A percentile compares a stretch with the other conserved stretches of the same genome.
Conservation (phyloP, 345 rosid genomes). For the Aquilaria yunnanensis region DNA sequence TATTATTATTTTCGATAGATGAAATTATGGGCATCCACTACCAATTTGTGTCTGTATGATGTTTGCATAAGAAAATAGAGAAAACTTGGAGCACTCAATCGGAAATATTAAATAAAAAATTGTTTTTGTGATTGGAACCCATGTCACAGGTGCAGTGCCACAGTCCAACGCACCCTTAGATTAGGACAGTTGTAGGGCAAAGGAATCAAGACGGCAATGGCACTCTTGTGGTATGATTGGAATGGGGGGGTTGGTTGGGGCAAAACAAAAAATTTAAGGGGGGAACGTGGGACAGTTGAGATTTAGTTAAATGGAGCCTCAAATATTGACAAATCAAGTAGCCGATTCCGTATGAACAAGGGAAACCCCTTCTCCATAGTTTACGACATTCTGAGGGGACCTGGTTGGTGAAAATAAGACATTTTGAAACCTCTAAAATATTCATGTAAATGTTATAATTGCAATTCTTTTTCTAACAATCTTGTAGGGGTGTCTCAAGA, state of each 20-base stretch:
- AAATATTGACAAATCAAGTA: conserved; percentile 44
- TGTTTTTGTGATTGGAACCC: conserved; percentile 19
- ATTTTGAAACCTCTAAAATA: neutral
- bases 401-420: neutral
- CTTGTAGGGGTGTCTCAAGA: too few species aligned
- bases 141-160: conserved; percentile 19
- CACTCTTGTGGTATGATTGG: neutral
- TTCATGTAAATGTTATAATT: too few species aligned
- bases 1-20: neutral
- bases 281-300: conserved; percentile 47
- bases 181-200: neutral
- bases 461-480: too few species aligned
- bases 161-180: conserved; percentile 2
- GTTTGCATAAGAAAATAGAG: neutral
- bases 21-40: too few species aligned
- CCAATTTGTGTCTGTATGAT: too few species aligned
- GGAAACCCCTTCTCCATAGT: conserved; percentile 28
- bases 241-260: conserved; percentile 12
- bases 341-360: conserved; percentile 40
- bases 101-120: neutral
- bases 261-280: conserved; percentile 2
- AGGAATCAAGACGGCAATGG: neutral
- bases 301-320: conserved; percentile 43
- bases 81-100: conserved; percentile 3
- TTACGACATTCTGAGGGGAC: neutral